These are phyloP conservation scores for Talaromyces sp. DNA, from an alignment of 2,329 filamentous ascomycete genomes.

Conservation along the genomic window DNA sequence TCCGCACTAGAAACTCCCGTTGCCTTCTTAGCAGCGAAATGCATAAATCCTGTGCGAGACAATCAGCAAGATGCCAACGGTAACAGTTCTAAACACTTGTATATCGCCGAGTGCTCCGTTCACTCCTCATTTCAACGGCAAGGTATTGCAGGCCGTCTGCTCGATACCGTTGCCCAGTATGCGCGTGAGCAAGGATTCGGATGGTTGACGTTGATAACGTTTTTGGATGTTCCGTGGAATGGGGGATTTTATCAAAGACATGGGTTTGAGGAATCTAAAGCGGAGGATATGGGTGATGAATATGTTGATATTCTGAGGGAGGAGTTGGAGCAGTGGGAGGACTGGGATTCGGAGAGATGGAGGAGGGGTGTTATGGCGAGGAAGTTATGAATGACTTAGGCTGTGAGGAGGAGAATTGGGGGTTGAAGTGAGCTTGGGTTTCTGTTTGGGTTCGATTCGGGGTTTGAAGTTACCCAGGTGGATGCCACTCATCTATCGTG, in stretches of 20 bases:
- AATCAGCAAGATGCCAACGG: background rate
- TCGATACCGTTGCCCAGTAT: constrained; percentile 20
- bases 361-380: constrained; percentile 15
- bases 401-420: too few relatives aligned
- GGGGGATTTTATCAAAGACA: constrained; percentile 14
- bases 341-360: background rate
- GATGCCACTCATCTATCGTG: background rate
- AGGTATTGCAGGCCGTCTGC: constrained; percentile 22
- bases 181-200: background rate
- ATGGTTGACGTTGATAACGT: constrained; percentile 14
- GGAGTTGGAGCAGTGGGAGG: constrained; percentile 13
- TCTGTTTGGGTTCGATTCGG: background rate
- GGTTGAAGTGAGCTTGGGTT: background rate
- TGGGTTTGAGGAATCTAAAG: constrained; percentile 14
- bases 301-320: constrained; percentile 8
- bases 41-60: background rate
- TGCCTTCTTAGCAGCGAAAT: constrained; percentile 15
- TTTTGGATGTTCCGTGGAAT: constrained; percentile 18
- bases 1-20: background rate
- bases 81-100: background rate
- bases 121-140: constrained; percentile 13
- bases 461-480: background rate
- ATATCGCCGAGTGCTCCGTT: constrained; percentile 19
- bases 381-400: background rate
- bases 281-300: background rate